phyloP scores from a whole-genome alignment of 1,284 basidiomycete species.

The Pyrrhoderma lamaoense region DNA sequence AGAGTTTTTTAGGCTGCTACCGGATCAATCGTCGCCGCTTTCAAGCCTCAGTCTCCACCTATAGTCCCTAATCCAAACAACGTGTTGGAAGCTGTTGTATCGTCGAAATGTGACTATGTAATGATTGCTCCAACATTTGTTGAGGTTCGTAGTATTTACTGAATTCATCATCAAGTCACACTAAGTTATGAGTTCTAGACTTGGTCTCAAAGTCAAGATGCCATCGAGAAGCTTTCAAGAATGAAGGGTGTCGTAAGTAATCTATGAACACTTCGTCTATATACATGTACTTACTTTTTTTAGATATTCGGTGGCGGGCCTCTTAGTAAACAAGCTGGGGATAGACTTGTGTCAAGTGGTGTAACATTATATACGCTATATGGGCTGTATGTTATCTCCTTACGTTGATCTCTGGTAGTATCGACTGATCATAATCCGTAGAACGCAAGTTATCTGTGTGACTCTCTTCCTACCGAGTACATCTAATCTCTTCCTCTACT shows the following conservation, averaged over 20 bases:
- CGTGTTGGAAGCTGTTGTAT: constrained; percentile 1
- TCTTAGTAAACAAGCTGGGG: constrained; percentile 25
- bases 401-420: background rate
- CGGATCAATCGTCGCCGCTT: constrained; percentile 10
- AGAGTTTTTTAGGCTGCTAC: background rate
- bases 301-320: constrained; percentile 28
- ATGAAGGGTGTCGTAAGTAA: constrained; percentile 9
- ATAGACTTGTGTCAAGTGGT: constrained; percentile 22
- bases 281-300: background rate
- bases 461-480: constrained; percentile 8
- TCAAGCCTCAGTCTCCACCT: constrained; percentile 14
- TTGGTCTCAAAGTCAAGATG: constrained; percentile 10
- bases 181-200: constrained; percentile 1
- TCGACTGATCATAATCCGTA: background rate
- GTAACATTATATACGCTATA: constrained; percentile 15
- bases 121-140: constrained; percentile 12
- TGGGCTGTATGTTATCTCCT: constrained; percentile 7
- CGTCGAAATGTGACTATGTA: constrained; percentile 6
- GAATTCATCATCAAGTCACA: no score
- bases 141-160: constrained; percentile 8
- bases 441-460: constrained; percentile 7
- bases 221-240: constrained; percentile 1
- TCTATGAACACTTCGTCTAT: background rate
- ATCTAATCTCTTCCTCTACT: no score
- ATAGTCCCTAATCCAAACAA: constrained; percentile 17